phyloP scores from a whole-genome alignment of 768 basidiomycete genomes.

The Boletus subcaerulescens region DNA sequence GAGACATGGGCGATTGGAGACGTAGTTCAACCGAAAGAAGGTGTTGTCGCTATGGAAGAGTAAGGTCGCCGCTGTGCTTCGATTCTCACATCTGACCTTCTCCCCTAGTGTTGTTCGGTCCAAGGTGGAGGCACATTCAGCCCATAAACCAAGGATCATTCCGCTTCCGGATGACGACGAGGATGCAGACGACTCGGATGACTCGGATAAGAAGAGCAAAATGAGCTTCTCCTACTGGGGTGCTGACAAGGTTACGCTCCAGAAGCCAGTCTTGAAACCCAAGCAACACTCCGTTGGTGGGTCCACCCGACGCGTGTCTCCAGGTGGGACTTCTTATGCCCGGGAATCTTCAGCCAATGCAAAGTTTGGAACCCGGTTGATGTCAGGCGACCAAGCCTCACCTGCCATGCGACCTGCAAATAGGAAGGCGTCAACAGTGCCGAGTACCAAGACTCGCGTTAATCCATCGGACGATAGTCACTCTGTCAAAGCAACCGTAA shows the following conservation, averaged over 20 bases:
- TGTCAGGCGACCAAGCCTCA: constrained; percentile 54
- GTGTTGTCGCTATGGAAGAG: constrained; percentile 91
- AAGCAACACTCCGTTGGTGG: constrained; percentile 33
- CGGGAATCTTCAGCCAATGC: constrained; percentile 87
- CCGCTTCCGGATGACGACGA: constrained; percentile 66
- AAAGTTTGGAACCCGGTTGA: constrained; percentile 84
- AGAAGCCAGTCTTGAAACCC: constrained; percentile 66
- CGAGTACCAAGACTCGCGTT: constrained; percentile 41
- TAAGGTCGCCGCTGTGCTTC: constrained; percentile 39
- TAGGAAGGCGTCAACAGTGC: constrained; percentile 51
- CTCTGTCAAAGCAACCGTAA: constrained; percentile 69
- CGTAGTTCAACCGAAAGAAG: constrained; percentile 70
- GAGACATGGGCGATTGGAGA: constrained; percentile 86
- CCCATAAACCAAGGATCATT: constrained; percentile 62
- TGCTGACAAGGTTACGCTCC: constrained; percentile 85
- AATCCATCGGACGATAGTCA: constrained; percentile 63
- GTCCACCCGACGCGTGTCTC: constrained; percentile 38
- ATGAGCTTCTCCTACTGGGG: constrained; percentile 96
- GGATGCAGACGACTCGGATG: constrained; percentile 67
- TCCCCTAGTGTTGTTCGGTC: constrained; percentile 63
- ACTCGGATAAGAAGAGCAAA: constrained; percentile 86
- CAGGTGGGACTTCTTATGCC: constrained; percentile 55
- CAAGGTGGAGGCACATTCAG: constrained; percentile 54
- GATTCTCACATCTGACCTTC: constrained; percentile 4
- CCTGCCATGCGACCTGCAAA: constrained; percentile 54